Evolutionary conservation across 2,329 filamentous ascomycete species (phyloP).

Genomic region (Escovopsis sp.): DNA sequence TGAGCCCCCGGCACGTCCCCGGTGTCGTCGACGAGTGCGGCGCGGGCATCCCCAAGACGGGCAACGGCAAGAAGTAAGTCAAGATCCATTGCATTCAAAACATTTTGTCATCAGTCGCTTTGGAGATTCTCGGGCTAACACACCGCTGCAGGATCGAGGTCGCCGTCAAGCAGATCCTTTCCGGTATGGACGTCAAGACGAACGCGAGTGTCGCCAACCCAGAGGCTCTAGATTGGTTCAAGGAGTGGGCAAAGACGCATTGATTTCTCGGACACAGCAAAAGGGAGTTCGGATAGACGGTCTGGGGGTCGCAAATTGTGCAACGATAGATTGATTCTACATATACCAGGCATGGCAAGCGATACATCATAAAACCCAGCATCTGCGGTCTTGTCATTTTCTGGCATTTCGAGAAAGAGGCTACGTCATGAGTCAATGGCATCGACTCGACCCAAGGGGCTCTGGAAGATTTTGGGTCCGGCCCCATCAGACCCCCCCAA

Average conservation of each 20-base stretch:
- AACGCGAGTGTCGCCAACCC: conserved; percentile 90
- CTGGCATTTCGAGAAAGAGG: too few species aligned
- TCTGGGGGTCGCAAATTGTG: too few species aligned
- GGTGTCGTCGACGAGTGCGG: conserved; percentile 65
- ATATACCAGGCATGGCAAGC: too few species aligned
- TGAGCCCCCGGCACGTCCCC: conserved; percentile 83
- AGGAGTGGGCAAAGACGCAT: conserved; percentile 52
- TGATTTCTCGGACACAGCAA: conserved; percentile 7
- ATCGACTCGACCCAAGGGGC: too few species aligned
- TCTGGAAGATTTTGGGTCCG: too few species aligned
- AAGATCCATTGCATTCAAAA: neutral
- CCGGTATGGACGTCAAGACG: conserved; percentile 72
- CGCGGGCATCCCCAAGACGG: conserved; percentile 75
- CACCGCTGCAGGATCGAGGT: conserved; percentile 57
- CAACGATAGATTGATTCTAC: too few species aligned
- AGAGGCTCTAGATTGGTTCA: conserved; percentile 78
- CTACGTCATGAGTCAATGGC: too few species aligned
- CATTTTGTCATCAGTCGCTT: neutral
- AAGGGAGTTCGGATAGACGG: neutral
- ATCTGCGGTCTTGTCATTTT: too few species aligned
- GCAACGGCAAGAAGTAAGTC: conserved; percentile 86
- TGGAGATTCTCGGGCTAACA: conserved; percentile 6
- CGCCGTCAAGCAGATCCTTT: conserved; percentile 90
- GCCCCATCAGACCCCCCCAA: too few species aligned
- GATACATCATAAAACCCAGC: too few species aligned